Base-by-base conservation (phyloP, 1,139 yeast genomes). In the Candida sanyaensis region DNA sequence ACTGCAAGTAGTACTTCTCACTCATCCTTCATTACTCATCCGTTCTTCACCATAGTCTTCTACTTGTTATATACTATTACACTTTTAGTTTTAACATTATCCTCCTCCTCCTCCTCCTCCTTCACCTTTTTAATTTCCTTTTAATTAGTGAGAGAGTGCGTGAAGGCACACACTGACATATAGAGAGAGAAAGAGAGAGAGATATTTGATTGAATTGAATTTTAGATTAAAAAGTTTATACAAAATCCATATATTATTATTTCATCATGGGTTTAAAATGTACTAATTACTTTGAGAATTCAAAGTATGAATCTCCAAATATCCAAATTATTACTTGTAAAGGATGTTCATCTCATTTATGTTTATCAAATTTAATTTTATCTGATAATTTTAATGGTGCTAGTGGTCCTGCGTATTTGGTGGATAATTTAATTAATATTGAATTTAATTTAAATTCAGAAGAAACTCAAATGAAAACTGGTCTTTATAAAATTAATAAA, bases 391-490 rank as follows among this genome's bases (percentile, higher is more conserved):
- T 80, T 55, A 65, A 68, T 50, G 85, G 84, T 1, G 67, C 74
- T 45, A 67, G 77, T 10, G 85, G 85, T 4, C 75, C 77, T 6
- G 85, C 84, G 2, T 75, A 66, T 49, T 66, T 80, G 50, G 86
- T 81, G 11, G 78, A 76, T 29, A 65, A 66, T 48, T 69, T 80
- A 31, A 72, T 81, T 37, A 81, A 81, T 57, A 65, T 66, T 46
- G 65, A 62, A 36, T 55, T 65, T 7, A 73, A 70, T 38, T 60
- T 65, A 23, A 52, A 56, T 7, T 59, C 68, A 13, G 68, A 67
- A 46, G 75, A 73, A 49, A 66, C 74, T 4, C 59, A 59, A 44
- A 88, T 89, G 93, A 70, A 72, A 47, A 88, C 96, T 0, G 97
- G 96, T 1, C 64, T 65, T 28, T 90, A 87, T 62, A 69, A 77